phyloP scores from a whole-genome alignment of 257 asterid species.

The Linaria vulgaris region DNA sequence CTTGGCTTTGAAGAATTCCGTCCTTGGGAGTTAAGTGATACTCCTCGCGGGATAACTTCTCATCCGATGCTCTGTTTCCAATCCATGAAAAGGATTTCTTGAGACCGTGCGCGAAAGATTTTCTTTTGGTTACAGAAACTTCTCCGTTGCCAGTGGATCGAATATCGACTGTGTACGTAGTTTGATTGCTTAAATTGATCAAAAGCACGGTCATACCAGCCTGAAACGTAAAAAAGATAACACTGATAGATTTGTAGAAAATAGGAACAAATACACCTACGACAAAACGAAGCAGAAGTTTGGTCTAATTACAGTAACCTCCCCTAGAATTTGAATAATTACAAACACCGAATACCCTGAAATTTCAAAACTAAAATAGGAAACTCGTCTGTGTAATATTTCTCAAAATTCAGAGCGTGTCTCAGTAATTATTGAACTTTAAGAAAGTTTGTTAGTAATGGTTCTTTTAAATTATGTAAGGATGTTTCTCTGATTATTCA shows the following conservation, averaged over 20 bases:
- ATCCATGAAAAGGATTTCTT: conserved; percentile 71
- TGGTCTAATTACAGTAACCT: background rate
- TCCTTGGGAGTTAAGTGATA: conserved; percentile 67
- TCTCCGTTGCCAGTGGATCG: conserved; percentile 31
- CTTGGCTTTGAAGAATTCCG: conserved; percentile 52
- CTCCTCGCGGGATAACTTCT: conserved; percentile 54
- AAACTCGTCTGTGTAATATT: too few relatives aligned
- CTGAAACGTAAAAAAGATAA: conserved; percentile 38
- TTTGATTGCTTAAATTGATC: conserved; percentile 76
- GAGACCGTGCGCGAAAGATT: conserved; percentile 40
- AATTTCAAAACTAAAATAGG: too few relatives aligned
- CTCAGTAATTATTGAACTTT: too few relatives aligned
- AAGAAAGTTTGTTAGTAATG: too few relatives aligned
- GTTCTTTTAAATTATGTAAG: too few relatives aligned
- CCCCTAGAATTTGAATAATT: too few relatives aligned
- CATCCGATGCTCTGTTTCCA: conserved; percentile 65
- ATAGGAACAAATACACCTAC: background rate
- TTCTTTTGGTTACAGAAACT: conserved; percentile 24
- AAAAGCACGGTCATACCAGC: conserved; percentile 71
- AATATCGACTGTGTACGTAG: conserved; percentile 40
- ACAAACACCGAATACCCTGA: too few relatives aligned
- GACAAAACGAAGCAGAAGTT: too few relatives aligned
- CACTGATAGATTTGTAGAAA: background rate
- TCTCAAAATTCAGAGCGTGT: too few relatives aligned
- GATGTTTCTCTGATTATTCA: too few relatives aligned